These are phyloP conservation scores for Ogataea nitratoaversa DNA, from an alignment of 805 yeast species.

Conservation along the genomic window DNA sequence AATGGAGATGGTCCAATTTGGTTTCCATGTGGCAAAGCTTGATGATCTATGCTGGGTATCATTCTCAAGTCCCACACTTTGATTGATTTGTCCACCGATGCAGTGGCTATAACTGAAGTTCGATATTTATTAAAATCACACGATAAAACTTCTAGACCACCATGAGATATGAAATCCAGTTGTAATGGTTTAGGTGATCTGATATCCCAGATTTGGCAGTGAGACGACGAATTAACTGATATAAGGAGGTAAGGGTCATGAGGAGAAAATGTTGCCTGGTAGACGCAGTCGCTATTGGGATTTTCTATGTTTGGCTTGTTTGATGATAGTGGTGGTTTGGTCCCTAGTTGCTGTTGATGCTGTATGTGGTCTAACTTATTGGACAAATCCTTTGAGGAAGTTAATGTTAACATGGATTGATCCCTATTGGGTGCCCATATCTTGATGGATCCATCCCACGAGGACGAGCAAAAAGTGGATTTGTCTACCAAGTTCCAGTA, in stretches of 20 bases:
- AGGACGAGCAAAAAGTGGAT: conserved; percentile 63
- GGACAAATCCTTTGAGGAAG: conserved; percentile 28
- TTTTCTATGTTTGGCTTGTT: conserved; percentile 31
- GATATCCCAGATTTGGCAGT: conserved; percentile 76
- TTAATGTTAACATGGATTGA: conserved; percentile 54
- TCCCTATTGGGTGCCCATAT: conserved; percentile 67
- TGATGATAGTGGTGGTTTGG: conserved; percentile 33
- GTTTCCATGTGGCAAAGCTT: conserved; percentile 39
- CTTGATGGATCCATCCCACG: conserved; percentile 91
- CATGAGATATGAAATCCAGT: conserved; percentile 64
- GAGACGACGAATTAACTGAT: conserved; percentile 71
- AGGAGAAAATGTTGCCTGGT: conserved; percentile 78
- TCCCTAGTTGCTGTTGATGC: not conserved
- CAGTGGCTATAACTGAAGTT: conserved; percentile 74
- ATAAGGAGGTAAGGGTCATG: conserved; percentile 69
- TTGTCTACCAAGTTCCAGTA: conserved; percentile 39
- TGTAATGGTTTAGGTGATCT: conserved; percentile 62
- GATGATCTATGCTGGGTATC: conserved; percentile 35
- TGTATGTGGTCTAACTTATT: conserved; percentile 8
- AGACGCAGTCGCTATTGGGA: conserved; percentile 55
- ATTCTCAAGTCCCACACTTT: conserved; percentile 86
- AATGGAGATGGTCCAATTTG: conserved; percentile 59
- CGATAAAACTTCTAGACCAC: conserved; percentile 73
- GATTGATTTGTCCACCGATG: conserved; percentile 85
- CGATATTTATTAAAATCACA: conserved; percentile 92